Evolutionary conservation across 805 yeast genomes (phyloP).

Genomic region (Pichia exigua): DNA sequence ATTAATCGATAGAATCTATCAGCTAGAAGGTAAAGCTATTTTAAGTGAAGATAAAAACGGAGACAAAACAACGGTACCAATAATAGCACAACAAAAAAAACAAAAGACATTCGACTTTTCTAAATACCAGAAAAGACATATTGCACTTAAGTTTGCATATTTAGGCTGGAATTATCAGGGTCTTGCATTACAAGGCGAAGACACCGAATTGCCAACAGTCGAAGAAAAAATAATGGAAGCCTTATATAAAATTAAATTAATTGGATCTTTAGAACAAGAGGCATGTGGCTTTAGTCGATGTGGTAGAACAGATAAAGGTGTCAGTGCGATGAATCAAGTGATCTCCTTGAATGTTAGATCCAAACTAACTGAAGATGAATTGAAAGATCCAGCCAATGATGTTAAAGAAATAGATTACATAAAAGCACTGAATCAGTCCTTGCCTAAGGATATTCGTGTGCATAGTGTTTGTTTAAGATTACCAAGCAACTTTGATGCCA

Average conservation of each 20-base stretch:
- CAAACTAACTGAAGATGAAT: slow-evolving; percentile 53
- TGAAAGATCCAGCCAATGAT: slow-evolving; percentile 49
- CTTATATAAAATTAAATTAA: slow-evolving; percentile 54
- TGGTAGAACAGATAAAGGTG: slow-evolving; percentile 95
- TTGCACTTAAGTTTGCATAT: slow-evolving; percentile 81
- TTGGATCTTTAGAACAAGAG: slow-evolving; percentile 50
- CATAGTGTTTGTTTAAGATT: slow-evolving; percentile 80
- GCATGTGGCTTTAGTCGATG: slow-evolving; percentile 78
- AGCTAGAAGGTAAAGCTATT: slow-evolving; percentile 41
- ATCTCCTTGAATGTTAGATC: slow-evolving; percentile 76
- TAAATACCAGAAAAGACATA: slow-evolving; percentile 52
- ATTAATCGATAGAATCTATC: slow-evolving; percentile 46
- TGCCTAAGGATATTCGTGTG: slow-evolving; percentile 79
- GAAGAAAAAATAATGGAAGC: slow-evolving; percentile 74
- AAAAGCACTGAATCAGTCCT: slow-evolving; percentile 59
- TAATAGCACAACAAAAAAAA: slow-evolving; percentile 14
- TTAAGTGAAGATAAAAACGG: neutral
- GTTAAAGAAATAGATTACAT: slow-evolving; percentile 67
- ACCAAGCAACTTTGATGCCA: slow-evolving; percentile 77
- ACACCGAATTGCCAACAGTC: slow-evolving; percentile 77
- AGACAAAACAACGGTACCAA: neutral
- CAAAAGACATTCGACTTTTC: slow-evolving; percentile 55
- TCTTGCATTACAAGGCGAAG: slow-evolving; percentile 69
- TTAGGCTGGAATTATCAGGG: slow-evolving; percentile 95
- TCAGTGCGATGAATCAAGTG: slow-evolving; percentile 94